Percentiles rank a stretch among this genome's conserved stretches.
phyloP scores from a whole-genome alignment of 805 yeast genomes.

The Yarrowia sp. region DNA sequence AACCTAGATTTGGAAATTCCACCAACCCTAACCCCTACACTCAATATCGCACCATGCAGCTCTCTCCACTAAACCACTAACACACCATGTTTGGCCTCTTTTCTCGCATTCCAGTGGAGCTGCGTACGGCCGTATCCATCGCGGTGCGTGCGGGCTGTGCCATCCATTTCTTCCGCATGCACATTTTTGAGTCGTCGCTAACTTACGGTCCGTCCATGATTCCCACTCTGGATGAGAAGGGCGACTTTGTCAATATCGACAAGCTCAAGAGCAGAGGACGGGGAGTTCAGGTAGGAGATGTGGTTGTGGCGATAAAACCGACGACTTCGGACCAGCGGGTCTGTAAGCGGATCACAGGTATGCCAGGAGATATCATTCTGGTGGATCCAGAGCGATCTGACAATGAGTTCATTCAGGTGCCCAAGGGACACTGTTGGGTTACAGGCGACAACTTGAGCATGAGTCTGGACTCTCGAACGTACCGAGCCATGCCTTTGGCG shows the following conservation, averaged over 20 bases:
- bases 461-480: conserved; percentile 84
- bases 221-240: conserved; percentile 72
- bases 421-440: conserved; percentile 95
- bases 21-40: conserved; percentile 1
- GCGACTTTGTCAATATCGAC: conserved; percentile 79
- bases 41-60: not conserved
- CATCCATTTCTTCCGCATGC: conserved; percentile 62
- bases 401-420: conserved; percentile 64
- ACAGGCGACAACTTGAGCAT: conserved; percentile 91
- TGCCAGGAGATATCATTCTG: conserved; percentile 87
- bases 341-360: conserved; percentile 90
- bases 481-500: conserved; percentile 87
- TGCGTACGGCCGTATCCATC: conserved; percentile 34
- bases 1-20: not conserved
- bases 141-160: conserved; percentile 41
- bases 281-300: conserved; percentile 73
- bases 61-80: conserved; percentile 1
- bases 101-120: conserved; percentile 22
- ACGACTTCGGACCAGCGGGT: conserved; percentile 81
- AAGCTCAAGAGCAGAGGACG: conserved; percentile 64
- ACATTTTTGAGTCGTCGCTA: conserved; percentile 70
- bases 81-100: not conserved
- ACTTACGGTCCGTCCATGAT: conserved; percentile 95
- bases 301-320: conserved; percentile 85
- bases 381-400: conserved; percentile 55